Evolutionary conservation across 2,329 filamentous ascomycete genomes (phyloP).

Genomic region (Ophiocordyceps camponoti-leonardi): DNA sequence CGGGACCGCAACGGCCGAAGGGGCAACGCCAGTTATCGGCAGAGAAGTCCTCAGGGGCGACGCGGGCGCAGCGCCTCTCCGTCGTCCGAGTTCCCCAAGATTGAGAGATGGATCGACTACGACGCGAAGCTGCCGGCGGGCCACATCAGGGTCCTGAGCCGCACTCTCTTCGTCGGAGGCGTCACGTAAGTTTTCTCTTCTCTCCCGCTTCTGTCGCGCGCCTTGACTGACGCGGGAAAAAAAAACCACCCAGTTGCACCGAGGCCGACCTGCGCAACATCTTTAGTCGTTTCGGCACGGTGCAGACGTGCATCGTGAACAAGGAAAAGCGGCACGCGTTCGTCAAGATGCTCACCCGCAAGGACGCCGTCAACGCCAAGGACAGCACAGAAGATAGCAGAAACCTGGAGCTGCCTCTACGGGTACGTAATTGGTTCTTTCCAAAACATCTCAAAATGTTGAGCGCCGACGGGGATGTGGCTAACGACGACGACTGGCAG

Average conservation of each 20-base stretch:
- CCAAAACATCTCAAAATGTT: no score
- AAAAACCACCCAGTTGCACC: conserved; percentile 35
- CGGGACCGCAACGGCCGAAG: conserved; percentile 33
- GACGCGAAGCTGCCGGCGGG: conserved; percentile 59
- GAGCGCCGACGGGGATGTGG: background rate
- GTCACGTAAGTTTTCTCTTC: conserved; percentile 53
- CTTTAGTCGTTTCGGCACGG: conserved; percentile 67
- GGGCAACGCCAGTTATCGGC: conserved; percentile 60
- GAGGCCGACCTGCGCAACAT: conserved; percentile 69
- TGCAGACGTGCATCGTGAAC: conserved; percentile 97
- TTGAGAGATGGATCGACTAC: conserved; percentile 59
- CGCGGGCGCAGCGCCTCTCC: conserved; percentile 48
- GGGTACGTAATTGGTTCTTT: no score
- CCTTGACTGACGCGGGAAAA: background rate
- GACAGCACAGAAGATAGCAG: conserved; percentile 71
- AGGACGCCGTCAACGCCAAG: conserved; percentile 70
- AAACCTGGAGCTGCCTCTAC: conserved; percentile 53
- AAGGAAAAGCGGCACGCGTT: conserved; percentile 96
- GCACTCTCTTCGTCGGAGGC: conserved; percentile 91
- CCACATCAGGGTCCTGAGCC: conserved; percentile 81
- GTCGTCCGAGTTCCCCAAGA: conserved; percentile 15
- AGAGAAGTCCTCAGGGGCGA: conserved; percentile 64
- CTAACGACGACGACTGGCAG: conserved; percentile 21
- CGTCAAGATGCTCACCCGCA: conserved; percentile 91
- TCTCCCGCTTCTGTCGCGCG: background rate